phyloP scores from a whole-genome alignment of 2,329 filamentous ascomycete species.

The Pseudocercospora cruenta region DNA sequence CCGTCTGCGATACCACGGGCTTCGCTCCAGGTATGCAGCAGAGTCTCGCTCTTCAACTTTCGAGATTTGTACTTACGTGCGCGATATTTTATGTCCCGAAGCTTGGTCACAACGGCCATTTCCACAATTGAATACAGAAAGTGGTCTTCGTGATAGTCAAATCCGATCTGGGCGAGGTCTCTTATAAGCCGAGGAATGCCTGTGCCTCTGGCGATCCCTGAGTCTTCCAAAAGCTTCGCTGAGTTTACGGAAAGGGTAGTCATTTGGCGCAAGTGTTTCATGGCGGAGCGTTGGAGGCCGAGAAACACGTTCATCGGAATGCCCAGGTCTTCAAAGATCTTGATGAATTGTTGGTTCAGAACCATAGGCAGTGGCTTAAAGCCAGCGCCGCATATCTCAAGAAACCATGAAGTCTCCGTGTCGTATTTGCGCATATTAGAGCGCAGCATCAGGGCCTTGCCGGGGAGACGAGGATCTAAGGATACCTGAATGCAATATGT shows the following conservation, averaged over 20 bases:
- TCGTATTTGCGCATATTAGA: conserved; percentile 80
- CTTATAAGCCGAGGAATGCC: conserved; percentile 66
- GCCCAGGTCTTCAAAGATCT: conserved; percentile 80
- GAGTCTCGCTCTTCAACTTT: not conserved
- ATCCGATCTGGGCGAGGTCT: conserved; percentile 58
- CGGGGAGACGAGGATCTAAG: conserved; percentile 64
- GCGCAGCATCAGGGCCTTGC: conserved; percentile 64
- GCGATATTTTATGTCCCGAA: conserved; percentile 73
- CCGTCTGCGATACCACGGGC: not conserved
- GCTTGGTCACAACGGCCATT: conserved; percentile 68
- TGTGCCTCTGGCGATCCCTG: conserved; percentile 61
- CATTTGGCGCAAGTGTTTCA: conserved; percentile 63
- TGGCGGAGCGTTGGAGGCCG: conserved; percentile 64
- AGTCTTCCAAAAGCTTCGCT: conserved; percentile 65
- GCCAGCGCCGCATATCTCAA: conserved; percentile 74
- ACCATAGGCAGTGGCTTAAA: conserved; percentile 69
- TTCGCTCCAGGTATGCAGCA: no score
- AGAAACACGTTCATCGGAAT: conserved; percentile 64
- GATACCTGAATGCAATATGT: conserved; percentile 48
- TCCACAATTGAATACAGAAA: conserved; percentile 76
- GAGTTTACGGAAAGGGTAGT: conserved; percentile 65
- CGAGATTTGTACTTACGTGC: conserved; percentile 50
- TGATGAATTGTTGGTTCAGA: conserved; percentile 80
- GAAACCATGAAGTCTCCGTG: conserved; percentile 56
- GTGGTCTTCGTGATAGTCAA: conserved; percentile 68